Percentiles rank a stretch among this genome's conserved stretches.
These are phyloP conservation scores for Phytophthora sp. DNA, from an alignment of 352 stramenopile genomes.

Conservation along the genomic window DNA sequence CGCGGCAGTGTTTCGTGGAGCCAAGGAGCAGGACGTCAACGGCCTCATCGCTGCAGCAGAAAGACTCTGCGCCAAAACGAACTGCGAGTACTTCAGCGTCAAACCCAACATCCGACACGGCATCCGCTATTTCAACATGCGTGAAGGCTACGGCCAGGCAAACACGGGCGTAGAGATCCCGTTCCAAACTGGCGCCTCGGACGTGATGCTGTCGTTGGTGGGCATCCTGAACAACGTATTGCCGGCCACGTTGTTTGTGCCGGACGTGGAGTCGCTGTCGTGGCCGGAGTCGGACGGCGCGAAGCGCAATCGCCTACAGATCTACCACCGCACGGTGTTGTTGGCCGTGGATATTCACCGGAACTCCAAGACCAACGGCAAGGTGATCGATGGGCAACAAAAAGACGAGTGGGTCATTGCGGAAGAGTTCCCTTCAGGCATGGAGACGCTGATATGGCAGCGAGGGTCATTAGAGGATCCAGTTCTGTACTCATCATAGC, in stretches of 20 bases:
- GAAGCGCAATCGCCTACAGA: slow-evolving; percentile 44
- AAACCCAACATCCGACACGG: slow-evolving; percentile 60
- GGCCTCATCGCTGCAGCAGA: slow-evolving; percentile 47
- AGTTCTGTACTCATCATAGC: slow-evolving; percentile 10
- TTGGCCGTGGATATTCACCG: slow-evolving; percentile 56
- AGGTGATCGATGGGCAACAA: slow-evolving; percentile 16
- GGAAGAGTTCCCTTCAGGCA: slow-evolving; percentile 19
- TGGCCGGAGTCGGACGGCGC: slow-evolving; percentile 32
- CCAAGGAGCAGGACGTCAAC: slow-evolving; percentile 49
- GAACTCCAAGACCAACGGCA: slow-evolving; percentile 51
- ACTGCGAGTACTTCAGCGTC: slow-evolving; percentile 59
- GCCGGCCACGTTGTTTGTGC: slow-evolving; percentile 50
- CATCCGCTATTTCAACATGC: slow-evolving; percentile 71
- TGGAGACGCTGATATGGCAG: slow-evolving; percentile 32
- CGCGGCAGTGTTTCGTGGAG: slow-evolving; percentile 59
- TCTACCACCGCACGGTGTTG: slow-evolving; percentile 54
- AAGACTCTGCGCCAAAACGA: slow-evolving; percentile 45
- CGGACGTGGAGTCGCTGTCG: slow-evolving; percentile 17
- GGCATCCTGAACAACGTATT: slow-evolving; percentile 61
- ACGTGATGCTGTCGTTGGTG: slow-evolving; percentile 59
- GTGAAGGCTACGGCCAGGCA: slow-evolving; percentile 52
- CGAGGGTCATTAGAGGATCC: slow-evolving; percentile 10
- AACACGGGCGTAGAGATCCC: slow-evolving; percentile 36
- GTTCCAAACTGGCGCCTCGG: slow-evolving; percentile 51
- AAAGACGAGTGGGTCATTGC: slow-evolving; percentile 13